Evolutionary conservation across 768 basidiomycete species (phyloP).

Genomic region (Asterophora lycoperdoides): DNA sequence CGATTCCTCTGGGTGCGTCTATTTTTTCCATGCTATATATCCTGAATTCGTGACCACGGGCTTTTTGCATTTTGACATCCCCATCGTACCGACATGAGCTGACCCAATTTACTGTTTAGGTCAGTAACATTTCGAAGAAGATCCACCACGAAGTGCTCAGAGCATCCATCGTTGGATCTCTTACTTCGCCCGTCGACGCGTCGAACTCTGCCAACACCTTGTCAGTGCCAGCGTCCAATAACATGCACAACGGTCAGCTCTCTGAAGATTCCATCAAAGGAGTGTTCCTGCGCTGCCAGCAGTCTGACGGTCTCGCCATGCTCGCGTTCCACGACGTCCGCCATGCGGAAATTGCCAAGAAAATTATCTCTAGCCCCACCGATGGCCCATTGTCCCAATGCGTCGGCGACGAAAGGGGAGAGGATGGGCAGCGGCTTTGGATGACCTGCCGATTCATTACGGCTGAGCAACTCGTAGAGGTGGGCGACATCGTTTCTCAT

Average conservation of each 20-base stretch:
- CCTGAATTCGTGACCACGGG: too few species aligned
- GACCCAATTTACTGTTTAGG: conserved; percentile 17
- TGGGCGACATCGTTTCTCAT: conserved; percentile 17
- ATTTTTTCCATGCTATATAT: too few species aligned
- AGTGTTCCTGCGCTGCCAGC: conserved; percentile 49
- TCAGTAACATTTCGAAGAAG: conserved; percentile 33
- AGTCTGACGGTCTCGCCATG: conserved; percentile 49
- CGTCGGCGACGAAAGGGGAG: conserved; percentile 23
- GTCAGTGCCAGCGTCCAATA: conserved; percentile 1
- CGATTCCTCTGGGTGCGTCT: conserved; percentile 33
- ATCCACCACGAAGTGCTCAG: conserved; percentile 24
- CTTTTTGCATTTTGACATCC: too few species aligned
- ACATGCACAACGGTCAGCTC: neutral
- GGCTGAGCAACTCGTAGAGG: conserved; percentile 42
- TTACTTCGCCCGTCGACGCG: conserved; percentile 11
- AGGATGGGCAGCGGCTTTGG: conserved; percentile 23
- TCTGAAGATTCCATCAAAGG: conserved; percentile 44
- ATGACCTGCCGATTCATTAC: conserved; percentile 42
- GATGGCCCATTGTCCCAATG: conserved; percentile 26
- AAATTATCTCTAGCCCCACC: conserved; percentile 31
- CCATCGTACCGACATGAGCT: neutral
- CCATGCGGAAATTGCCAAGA: conserved; percentile 45
- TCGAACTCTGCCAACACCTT: neutral
- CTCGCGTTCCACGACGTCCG: conserved; percentile 60
- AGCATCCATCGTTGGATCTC: conserved; percentile 22